Evolutionary conservation across 495 filamentous ascomycete species (phyloP).

Genomic region (Penicillium atrosanguineum): DNA sequence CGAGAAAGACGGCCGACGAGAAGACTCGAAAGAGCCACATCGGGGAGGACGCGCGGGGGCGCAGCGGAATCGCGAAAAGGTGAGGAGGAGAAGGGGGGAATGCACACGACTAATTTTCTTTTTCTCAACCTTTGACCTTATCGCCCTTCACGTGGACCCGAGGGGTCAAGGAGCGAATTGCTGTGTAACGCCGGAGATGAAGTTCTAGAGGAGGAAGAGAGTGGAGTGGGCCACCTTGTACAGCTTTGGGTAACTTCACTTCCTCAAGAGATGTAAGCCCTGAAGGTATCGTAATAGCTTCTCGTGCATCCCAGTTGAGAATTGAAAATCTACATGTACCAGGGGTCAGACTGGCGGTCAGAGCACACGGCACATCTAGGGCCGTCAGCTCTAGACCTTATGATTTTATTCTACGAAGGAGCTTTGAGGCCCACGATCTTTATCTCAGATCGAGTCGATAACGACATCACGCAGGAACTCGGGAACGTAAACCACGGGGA

Average conservation of each 20-base stretch:
- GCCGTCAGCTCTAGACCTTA: neutral
- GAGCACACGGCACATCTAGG: constrained; percentile 1
- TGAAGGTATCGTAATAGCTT: neutral
- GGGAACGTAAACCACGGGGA: neutral
- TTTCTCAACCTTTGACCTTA: constrained; percentile 21
- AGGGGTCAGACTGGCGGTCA: constrained; percentile 13
- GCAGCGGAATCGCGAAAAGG: constrained; percentile 1
- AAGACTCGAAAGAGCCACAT: constrained; percentile 73
- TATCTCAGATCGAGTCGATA: neutral
- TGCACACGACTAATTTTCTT: constrained; percentile 24
- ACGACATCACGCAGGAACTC: neutral
- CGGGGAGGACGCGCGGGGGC: constrained; percentile 19
- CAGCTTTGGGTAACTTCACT: neutral
- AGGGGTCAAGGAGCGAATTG: neutral
- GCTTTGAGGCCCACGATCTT: neutral
- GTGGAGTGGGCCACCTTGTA: neutral
- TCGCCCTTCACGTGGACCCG: constrained; percentile 23
- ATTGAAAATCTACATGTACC: neutral
- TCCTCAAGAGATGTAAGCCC: neutral
- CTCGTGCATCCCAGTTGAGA: neutral
- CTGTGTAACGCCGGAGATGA: neutral
- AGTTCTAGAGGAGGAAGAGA: neutral
- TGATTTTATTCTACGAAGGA: neutral
- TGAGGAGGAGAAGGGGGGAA: constrained; percentile 7
- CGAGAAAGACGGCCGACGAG: constrained; percentile 76